A percentile compares a stretch with the other conserved stretches of the same genome.
These are phyloP conservation scores for Rhododendron mucronatum DNA, from an alignment of 148 eudicot genomes.

Conservation along the genomic window DNA sequence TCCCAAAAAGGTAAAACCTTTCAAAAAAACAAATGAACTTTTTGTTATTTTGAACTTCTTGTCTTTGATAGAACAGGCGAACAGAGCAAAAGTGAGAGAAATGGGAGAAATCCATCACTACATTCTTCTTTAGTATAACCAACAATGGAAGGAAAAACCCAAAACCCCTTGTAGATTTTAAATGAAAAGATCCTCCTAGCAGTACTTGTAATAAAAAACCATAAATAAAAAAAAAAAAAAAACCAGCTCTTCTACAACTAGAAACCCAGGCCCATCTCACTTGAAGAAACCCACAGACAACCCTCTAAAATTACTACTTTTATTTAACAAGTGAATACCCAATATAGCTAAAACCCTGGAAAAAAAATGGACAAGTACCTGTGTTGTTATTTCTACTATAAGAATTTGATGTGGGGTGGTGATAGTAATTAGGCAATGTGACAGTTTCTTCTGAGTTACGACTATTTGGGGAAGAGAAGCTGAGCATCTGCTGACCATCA, in stretches of 20 bases:
- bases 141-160: not conserved
- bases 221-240: not conserved
- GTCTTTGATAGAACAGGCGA: not conserved
- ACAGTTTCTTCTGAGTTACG: slow-evolving; percentile 17
- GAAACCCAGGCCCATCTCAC: not conserved
- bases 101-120: slow-evolving; percentile 4
- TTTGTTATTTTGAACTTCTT: not conserved
- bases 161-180: not conserved
- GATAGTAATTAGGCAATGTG: slow-evolving; percentile 21
- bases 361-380: slow-evolving; percentile 9
- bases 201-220: not conserved
- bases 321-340: not conserved
- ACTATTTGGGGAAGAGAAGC: slow-evolving; percentile 36
- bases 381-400: slow-evolving; percentile 6
- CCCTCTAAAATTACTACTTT: not conserved
- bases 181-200: slow-evolving; percentile 10
- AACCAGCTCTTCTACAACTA: not conserved
- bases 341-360: not conserved
- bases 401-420: slow-evolving; percentile 12
- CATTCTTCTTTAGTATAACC: not conserved
- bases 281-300: not conserved
- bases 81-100: not conserved
- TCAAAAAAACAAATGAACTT: not conserved
- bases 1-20: not conserved
- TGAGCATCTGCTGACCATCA: slow-evolving; percentile 36